Evolutionary conservation across 1,139 yeast species (phyloP), one percentile per base, ranked within the genome.

Genomic region (Suhomyces wounanorum): DNA sequence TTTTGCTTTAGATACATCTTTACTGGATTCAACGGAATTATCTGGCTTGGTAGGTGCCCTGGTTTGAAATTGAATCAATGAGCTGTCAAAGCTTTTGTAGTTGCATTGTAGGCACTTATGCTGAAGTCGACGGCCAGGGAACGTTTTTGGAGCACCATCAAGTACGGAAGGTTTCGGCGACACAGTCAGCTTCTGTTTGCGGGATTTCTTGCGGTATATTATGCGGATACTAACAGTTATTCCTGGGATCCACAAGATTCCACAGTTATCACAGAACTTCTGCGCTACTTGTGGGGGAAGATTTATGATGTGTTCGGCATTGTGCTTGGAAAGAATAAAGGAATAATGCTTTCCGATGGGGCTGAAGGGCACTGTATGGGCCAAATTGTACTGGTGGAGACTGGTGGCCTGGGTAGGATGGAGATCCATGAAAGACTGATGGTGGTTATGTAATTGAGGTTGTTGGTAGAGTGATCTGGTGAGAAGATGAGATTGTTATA

Each of bases 251-350:
- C 69, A 66, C 3, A 79, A 58, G 5, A 65, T 58, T 2, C 81
- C 79, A 62, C 88, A 83, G 14, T 60, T 58, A 1, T 64, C 59
- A 56, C 88, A 83, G 56, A 73, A 74, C 55, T 72, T 77, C 53
- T 59, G 63, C 7, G 56, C 51, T 49, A 58, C 42, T 17, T 47
- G 42, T 4, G 60, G 60, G 0, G 79, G 77, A 28, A 72, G 58
- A 40, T 63, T 67, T 40, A 73, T 60, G 28, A 58, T 53, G 48
- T 68, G 62, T 16, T 64, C 64, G 28, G 55, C 52, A 25, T 66
- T 66, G 45, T 63, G 59, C 2, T 54, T 50, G 18, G 60, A 59
- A 47, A 68, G 67, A n/a, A 56, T 54, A 11, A 61, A 53, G 7
- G 70, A 62, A 58, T 67, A 72, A 28, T 55, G 55, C 38, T 62